phyloP scores from a whole-genome alignment of 768 basidiomycete genomes.

The Suillus spraguei region DNA sequence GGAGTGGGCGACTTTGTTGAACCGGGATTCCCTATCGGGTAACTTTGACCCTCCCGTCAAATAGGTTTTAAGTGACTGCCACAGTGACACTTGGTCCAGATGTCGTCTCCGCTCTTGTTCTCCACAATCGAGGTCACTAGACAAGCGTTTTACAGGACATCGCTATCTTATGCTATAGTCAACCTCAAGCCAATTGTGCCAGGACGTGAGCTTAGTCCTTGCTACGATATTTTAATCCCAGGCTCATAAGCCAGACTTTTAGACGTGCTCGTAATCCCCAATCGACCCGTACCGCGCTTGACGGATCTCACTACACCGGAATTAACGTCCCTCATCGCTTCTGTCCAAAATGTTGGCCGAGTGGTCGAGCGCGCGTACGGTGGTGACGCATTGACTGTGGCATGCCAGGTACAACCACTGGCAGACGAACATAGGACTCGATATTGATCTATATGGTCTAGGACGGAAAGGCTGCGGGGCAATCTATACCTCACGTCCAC shows the following conservation, averaged over 20 bases:
- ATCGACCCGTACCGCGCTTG: slow-evolving; percentile 55
- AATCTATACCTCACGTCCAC: slow-evolving; percentile 81
- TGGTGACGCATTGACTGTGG: slow-evolving; percentile 84
- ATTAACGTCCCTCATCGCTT: slow-evolving; percentile 75
- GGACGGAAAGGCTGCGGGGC: slow-evolving; percentile 89
- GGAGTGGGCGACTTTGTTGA: background rate
- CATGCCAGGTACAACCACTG: slow-evolving; percentile 69
- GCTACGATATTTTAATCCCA: background rate
- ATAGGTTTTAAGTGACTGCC: background rate
- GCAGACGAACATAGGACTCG: slow-evolving; percentile 5
- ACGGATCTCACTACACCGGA: slow-evolving; percentile 64
- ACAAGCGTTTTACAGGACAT: slow-evolving; percentile 72
- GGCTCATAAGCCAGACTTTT: background rate
- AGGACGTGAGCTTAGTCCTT: slow-evolving; percentile 67
- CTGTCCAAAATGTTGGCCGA: slow-evolving; percentile 77
- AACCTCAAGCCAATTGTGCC: slow-evolving; percentile 95
- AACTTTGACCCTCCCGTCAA: background rate
- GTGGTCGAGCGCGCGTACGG: slow-evolving; percentile 83
- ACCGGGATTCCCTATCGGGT: slow-evolving; percentile 9
- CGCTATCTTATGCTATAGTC: slow-evolving; percentile 82
- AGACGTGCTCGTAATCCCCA: slow-evolving; percentile 66
- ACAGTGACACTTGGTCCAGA: background rate
- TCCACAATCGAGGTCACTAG: slow-evolving; percentile 79
- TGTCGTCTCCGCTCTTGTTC: slow-evolving; percentile 53
- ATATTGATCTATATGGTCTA: slow-evolving; percentile 31